These are phyloP conservation scores for Lepiota venenata DNA, from an alignment of 768 basidiomycete species.

Conservation along the genomic window DNA sequence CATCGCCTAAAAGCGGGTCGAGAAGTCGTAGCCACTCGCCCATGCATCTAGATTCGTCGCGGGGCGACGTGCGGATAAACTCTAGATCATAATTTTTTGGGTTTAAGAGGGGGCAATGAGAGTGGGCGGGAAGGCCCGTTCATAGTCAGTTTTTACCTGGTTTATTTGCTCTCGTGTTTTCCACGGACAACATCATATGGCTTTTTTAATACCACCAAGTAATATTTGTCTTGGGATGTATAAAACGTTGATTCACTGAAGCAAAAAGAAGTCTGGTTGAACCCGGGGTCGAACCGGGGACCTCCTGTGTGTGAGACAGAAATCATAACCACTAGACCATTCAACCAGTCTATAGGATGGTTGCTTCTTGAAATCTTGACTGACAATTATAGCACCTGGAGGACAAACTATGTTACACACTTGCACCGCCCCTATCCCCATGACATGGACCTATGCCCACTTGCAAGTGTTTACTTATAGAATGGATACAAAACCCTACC, in stretches of 20 bases:
- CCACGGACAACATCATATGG: background rate
- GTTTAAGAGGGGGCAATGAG: background rate
- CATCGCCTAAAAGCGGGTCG: constrained; percentile 32
- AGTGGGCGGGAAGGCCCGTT: background rate
- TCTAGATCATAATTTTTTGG: constrained; percentile 16
- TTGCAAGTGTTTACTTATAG: too few species aligned
- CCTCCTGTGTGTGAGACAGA: constrained; percentile 37
- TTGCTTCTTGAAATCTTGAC: too few species aligned
- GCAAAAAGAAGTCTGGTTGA: constrained; percentile 33
- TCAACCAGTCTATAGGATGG: constrained; percentile 27
- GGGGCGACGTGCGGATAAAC: constrained; percentile 36
- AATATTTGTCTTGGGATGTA: background rate
- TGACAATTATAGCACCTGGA: too few species aligned
- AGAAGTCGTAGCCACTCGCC: constrained; percentile 58
- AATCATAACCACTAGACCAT: constrained; percentile 54
- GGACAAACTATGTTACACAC: too few species aligned
- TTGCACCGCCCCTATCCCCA: too few species aligned
- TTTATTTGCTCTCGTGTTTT: background rate
- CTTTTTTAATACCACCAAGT: constrained; percentile 3
- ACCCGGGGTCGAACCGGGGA: constrained; percentile 37
- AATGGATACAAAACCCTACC: too few species aligned
- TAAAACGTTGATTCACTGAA: background rate
- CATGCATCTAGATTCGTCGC: constrained; percentile 28
- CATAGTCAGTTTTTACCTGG: background rate
- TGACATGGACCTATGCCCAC: too few species aligned